A percentile compares a stretch with the other conserved stretches of the same genome.
Evolutionary conservation across 1,139 yeast species (phyloP).

Genomic region (Blastobotrys ciferrii): DNA sequence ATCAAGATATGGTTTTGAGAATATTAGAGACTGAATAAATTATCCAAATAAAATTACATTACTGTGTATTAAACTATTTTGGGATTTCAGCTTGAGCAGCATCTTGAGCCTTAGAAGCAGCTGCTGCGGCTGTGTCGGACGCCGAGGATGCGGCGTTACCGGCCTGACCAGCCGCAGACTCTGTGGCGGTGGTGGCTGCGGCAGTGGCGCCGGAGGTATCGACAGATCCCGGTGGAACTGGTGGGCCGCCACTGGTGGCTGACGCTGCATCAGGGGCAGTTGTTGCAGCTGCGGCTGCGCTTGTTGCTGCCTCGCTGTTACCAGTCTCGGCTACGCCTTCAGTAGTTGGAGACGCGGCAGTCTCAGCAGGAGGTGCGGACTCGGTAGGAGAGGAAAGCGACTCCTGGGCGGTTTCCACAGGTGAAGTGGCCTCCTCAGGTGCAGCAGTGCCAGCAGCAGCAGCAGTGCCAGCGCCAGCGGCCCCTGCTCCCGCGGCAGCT

Average conservation of each 20-base stretch:
- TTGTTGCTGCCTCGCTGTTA: not conserved
- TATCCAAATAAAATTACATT: not conserved
- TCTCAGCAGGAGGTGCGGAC: conserved; percentile 8
- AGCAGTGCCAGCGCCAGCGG: conserved; percentile 5
- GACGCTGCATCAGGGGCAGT: not conserved
- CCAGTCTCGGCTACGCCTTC: not conserved
- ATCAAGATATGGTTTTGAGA: too few species aligned
- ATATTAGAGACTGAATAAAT: too few species aligned
- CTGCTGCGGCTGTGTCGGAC: not conserved
- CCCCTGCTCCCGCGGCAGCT: conserved; percentile 30
- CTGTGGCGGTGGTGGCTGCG: not conserved
- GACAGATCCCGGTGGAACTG: not conserved
- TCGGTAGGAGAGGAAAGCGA: not conserved
- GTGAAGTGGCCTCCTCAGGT: not conserved
- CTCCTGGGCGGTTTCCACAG: not conserved
- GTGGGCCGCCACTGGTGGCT: not conserved
- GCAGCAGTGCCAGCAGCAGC: conserved; percentile 5
- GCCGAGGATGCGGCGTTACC: not conserved
- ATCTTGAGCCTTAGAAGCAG: conserved; percentile 1
- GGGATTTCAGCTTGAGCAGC: conserved; percentile 4
- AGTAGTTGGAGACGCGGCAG: not conserved
- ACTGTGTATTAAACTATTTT: not conserved
- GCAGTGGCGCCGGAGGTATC: not conserved
- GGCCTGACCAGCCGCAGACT: too few species aligned
- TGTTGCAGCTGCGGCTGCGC: not conserved